Conservation (phyloP, 108 stramenopile species). For the Nitzschia sp. region DNA sequence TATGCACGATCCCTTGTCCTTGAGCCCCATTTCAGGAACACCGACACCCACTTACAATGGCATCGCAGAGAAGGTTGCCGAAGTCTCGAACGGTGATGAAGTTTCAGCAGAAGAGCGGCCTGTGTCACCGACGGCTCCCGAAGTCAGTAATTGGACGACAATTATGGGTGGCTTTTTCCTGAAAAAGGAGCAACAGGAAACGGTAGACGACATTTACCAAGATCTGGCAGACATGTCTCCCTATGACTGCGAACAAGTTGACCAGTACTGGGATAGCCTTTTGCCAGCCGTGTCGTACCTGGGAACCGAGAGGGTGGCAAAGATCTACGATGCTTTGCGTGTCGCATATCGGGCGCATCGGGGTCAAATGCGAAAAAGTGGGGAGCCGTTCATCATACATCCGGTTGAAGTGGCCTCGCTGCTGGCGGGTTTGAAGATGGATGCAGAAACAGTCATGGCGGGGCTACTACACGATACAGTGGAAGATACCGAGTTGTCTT, state of each 20-base stretch:
- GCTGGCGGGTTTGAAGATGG: slow-evolving; percentile 90
- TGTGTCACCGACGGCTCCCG: slow-evolving; percentile 47
- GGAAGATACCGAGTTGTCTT: slow-evolving; percentile 94
- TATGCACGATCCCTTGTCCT: neutral
- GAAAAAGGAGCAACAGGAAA: slow-evolving; percentile 29
- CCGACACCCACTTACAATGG: neutral
- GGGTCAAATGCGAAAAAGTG: slow-evolving; percentile 88
- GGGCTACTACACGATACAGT: slow-evolving; percentile 97
- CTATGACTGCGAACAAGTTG: slow-evolving; percentile 67
- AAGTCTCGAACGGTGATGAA: neutral
- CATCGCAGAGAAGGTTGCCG: neutral
- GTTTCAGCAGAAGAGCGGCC: neutral
- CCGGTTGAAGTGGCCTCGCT: slow-evolving; percentile 90
- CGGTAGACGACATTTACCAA: slow-evolving; percentile 50
- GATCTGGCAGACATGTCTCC: slow-evolving; percentile 59
- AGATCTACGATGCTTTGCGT: slow-evolving; percentile 71
- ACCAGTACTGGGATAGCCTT: slow-evolving; percentile 75
- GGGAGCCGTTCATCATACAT: slow-evolving; percentile 94
- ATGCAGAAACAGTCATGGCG: slow-evolving; percentile 90
- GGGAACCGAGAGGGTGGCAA: slow-evolving; percentile 49
- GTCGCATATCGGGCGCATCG: slow-evolving; percentile 90
- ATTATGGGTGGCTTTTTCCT: slow-evolving; percentile 55
- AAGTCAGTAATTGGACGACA: slow-evolving; percentile 77
- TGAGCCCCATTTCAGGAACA: neutral
- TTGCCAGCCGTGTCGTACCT: slow-evolving; percentile 70